Evolutionary conservation across 2,329 filamentous ascomycete genomes (phyloP).

Genomic region (Didymellaceae sp.): DNA sequence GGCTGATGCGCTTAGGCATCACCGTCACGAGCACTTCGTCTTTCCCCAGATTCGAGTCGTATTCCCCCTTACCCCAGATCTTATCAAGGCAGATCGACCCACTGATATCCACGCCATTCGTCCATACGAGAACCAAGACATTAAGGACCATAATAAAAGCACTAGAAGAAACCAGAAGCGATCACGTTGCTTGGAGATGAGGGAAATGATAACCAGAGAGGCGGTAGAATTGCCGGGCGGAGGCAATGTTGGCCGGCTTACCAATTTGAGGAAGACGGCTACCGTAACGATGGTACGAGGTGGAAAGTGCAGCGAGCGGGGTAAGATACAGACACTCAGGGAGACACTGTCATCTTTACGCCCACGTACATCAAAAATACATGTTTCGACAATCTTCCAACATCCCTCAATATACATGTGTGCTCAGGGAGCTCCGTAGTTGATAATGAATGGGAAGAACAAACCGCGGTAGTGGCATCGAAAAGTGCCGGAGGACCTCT

Average conservation of each 20-base stretch:
- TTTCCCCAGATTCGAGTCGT: conserved; percentile 11
- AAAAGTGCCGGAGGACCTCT: too few relatives aligned
- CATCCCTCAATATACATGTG: too few relatives aligned
- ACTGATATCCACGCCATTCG: background rate
- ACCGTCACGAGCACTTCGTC: background rate
- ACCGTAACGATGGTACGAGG: background rate
- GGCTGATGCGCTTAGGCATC: background rate
- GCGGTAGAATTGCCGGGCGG: background rate
- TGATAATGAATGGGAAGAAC: too few relatives aligned
- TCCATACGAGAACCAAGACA: background rate
- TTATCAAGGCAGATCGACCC: background rate
- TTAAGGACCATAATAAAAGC: background rate
- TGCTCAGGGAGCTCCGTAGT: too few relatives aligned
- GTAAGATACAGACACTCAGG: background rate
- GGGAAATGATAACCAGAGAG: conserved; percentile 2
- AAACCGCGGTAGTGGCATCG: too few relatives aligned
- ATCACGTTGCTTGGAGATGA: background rate
- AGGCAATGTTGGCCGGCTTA: conserved; percentile 1
- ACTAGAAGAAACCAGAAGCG: background rate
- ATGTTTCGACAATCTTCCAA: too few relatives aligned
- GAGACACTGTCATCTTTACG: background rate
- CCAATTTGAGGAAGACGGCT: conserved; percentile 5
- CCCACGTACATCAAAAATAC: too few relatives aligned
- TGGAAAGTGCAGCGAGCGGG: conserved; percentile 15
- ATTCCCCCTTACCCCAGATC: conserved; percentile 13